Conservation (phyloP, 768 basidiomycete genomes). For the Phylloporus sp. region DNA sequence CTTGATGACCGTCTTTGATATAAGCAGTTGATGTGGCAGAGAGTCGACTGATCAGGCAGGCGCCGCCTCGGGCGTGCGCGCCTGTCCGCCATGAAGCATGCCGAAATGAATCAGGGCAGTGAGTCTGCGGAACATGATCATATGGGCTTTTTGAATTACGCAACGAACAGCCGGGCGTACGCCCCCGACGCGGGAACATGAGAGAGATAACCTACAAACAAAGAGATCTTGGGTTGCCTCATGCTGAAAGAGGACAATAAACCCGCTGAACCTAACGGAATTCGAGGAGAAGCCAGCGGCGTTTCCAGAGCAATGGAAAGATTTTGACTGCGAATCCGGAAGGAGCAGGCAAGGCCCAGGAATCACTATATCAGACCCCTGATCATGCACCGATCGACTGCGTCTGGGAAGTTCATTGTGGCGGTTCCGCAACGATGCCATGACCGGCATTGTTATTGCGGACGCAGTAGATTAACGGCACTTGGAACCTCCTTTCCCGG, state of each 20-base stretch:
- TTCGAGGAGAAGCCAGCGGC: constrained; percentile 16
- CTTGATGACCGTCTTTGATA: constrained; percentile 4
- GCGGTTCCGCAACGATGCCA: constrained; percentile 23
- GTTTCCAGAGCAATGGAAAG: constrained; percentile 19
- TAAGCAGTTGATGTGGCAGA: not conserved
- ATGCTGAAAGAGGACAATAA: not conserved
- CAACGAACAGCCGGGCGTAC: not conserved
- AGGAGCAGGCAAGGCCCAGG: constrained; percentile 22
- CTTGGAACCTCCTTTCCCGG: constrained; percentile 4
- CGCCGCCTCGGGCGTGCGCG: constrained; percentile 13
- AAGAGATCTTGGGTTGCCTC: constrained; percentile 3
- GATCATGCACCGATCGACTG: constrained; percentile 25
- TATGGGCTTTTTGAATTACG: constrained; percentile 5
- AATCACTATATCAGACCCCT: constrained; percentile 22
- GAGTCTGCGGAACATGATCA: constrained; percentile 2
- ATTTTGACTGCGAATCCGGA: constrained; percentile 26
- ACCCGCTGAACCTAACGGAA: constrained; percentile 1
- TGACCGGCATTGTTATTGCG: constrained; percentile 24
- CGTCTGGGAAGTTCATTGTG: constrained; percentile 23
- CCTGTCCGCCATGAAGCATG: constrained; percentile 13
- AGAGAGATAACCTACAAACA: not conserved
- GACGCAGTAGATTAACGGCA: constrained; percentile 20
- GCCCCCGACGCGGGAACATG: constrained; percentile 1
- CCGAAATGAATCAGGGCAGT: constrained; percentile 32
- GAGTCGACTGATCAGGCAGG: constrained; percentile 15